Conservation (phyloP, 1,284 basidiomycete genomes). For the Trametes sp. region DNA sequence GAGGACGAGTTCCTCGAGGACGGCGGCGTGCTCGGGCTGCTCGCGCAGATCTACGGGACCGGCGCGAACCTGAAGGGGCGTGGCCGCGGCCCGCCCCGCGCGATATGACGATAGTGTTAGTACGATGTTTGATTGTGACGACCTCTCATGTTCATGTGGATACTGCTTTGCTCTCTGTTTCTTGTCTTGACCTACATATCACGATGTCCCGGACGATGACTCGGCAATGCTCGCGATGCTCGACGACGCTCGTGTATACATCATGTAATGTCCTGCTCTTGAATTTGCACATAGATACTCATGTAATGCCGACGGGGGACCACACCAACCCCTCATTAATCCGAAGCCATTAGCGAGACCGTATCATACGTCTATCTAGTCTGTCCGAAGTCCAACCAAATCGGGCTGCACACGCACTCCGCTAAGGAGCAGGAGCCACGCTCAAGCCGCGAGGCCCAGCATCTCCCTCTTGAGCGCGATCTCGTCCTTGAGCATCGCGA, state of each 20-base stretch:
- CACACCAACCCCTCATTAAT: not conserved
- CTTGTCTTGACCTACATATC: not conserved
- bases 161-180: conserved; percentile 2
- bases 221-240: not conserved
- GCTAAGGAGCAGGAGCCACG: too few relatives aligned
- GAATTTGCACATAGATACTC: conserved; percentile 5
- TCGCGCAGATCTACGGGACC: conserved; percentile 81
- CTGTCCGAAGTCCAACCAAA: not conserved
- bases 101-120: conserved; percentile 42
- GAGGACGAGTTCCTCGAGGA: conserved; percentile 64
- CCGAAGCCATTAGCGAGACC: conserved; percentile 12
- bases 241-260: not conserved
- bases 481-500: conserved; percentile 75
- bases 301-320: too few relatives aligned
- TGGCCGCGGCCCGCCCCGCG: conserved; percentile 53
- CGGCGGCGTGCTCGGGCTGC: conserved; percentile 74
- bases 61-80: conserved; percentile 50
- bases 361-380: conserved; percentile 13
- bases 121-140: not conserved
- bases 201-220: not conserved
- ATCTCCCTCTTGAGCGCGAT: conserved; percentile 64
- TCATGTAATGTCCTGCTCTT: conserved; percentile 8
- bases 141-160: conserved; percentile 8
- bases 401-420: not conserved
- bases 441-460: conserved; percentile 29